Evolutionary conservation across 805 yeast species (phyloP), one percentile per base, ranked within the genome.

Genomic region (Spathaspora girioi): DNA sequence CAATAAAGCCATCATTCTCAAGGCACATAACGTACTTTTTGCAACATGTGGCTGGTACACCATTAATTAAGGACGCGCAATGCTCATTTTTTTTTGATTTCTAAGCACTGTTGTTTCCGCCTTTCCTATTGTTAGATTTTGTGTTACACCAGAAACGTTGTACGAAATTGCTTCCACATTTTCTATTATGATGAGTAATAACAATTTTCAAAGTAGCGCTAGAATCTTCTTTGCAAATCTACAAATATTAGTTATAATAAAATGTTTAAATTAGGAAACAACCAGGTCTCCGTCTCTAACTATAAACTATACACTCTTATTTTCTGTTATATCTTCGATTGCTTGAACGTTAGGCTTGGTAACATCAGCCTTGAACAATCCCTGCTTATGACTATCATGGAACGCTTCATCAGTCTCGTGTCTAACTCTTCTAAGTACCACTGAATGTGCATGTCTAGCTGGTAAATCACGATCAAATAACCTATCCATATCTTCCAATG

Each of bases 401-500:
- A 60, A 52, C 10, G 49, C 50, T 17, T 32, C 46, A 10, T 52
- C 52, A 19, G 54, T 52, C 35, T 52, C 56, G 6, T 53, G 46
- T 47, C 55, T 55, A 12, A 52, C 53, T 18, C 52, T 50, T 2
- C 38, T 49, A 38, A 64, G 50, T 1, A 62, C 63, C 45, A 57
- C 46, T 18, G 46, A 46, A 47, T 64, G 65, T 10, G 69, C 68
- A 40, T 51, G 53, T 45, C 61, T 55, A 7, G 69, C 65, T 12
- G 64, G 63, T n/a, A 62, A 46, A 14, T 49, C 38, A 11, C 50
- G 46, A 46, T 57, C 60, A 48, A 62, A 64, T 32, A 65, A 52
- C 47, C 55, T 55, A 47, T 64, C 68, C 64, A 64, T 63, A 47
- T 60, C 63, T 55, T 63, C 68, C 53, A 62, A 58, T 2, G 61